Base-by-base conservation (phyloP, 345 rosid genomes). In the Eucalyptus guilfoylei region DNA sequence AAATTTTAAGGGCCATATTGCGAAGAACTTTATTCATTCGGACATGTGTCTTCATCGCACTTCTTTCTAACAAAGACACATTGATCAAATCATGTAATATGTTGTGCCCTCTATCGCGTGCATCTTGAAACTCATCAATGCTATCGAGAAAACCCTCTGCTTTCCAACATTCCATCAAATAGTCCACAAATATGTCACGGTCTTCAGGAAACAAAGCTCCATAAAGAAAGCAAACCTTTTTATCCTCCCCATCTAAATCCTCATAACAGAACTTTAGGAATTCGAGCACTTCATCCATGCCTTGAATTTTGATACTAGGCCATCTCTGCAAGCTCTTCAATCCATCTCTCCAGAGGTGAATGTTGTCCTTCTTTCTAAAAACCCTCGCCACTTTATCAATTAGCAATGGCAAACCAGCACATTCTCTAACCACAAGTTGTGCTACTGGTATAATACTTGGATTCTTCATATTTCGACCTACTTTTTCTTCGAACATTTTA, bases 161-260 rank as follows among this genome's bases (percentile, higher is more conserved):
- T 30, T 54, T 87, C 91, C 93, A 91, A 52, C 92, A 90, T 85
- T 91, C 90, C 21, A 92, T 24, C 88, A 92, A 28, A 72, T 91
- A 88, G 50, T 92, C 90, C 47, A 49, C 52, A 28, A 48, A 88
- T 49, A 92, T 92, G 11, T 87, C 91, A 12, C 11, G 24, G 23
- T 80, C 91, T 64, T 88, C 92, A 1, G 90, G 89, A 49, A 72
- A 90, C n/a, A 91, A 47, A 6, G 92, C 90, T 48, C 90, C 86
- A 37, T 91, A 91, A 9, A 92, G 86, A 52, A 92, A 92, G 86
- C 92, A 92, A 4, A n/a, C 40, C 80, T 89, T 91, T 60, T 88
- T 40, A 30, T 85, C 89, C 48, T 91, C 69, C 28, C 21, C 90
- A 40, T 86, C 88, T 62, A 92, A 47, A 32, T 88, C 90, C 3